phyloP scores from a whole-genome alignment of 371 early-diverging fungal genomes.

The Parasitella parasitica region DNA sequence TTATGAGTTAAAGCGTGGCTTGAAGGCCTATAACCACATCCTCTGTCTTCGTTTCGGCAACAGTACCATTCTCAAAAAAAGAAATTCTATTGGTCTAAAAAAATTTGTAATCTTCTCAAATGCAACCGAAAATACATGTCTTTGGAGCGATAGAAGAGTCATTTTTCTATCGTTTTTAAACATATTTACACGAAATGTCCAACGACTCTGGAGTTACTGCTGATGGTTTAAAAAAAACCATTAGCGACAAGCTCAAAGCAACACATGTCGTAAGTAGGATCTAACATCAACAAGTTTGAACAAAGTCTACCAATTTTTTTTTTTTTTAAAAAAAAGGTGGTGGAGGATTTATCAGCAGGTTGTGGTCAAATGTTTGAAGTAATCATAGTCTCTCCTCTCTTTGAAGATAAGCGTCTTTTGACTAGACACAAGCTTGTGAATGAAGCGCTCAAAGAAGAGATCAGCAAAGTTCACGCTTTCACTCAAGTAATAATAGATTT shows the following conservation, averaged over 20 bases:
- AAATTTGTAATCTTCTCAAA: no score
- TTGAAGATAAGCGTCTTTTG: slow-evolving; percentile 70
- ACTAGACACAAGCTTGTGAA: slow-evolving; percentile 81
- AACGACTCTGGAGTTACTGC: slow-evolving; percentile 48
- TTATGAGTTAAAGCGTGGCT: no score
- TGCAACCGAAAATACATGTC: no score
- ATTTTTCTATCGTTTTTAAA: no score
- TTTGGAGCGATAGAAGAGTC: no score
- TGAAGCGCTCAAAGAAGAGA: slow-evolving; percentile 73
- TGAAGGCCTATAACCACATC: no score
- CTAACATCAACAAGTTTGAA: not conserved
- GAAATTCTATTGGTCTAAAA: no score
- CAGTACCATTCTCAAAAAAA: no score
- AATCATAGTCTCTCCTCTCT: slow-evolving; percentile 68
- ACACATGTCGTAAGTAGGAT: slow-evolving; percentile 56
- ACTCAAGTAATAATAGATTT: slow-evolving; percentile 62
- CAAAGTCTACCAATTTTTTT: not conserved
- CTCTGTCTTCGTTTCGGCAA: no score
- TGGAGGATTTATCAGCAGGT: slow-evolving; percentile 63
- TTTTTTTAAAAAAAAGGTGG: slow-evolving; percentile 35
- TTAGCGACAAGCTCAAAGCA: slow-evolving; percentile 55
- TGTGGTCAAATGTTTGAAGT: slow-evolving; percentile 85
- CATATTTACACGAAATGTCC: slow-evolving; percentile 4
- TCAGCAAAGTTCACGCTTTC: slow-evolving; percentile 79
- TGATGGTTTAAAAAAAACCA: slow-evolving; percentile 52